phyloP scores from a whole-genome alignment of 2,329 filamentous ascomycete genomes.

The Rhytidhysteron rufulum region DNA sequence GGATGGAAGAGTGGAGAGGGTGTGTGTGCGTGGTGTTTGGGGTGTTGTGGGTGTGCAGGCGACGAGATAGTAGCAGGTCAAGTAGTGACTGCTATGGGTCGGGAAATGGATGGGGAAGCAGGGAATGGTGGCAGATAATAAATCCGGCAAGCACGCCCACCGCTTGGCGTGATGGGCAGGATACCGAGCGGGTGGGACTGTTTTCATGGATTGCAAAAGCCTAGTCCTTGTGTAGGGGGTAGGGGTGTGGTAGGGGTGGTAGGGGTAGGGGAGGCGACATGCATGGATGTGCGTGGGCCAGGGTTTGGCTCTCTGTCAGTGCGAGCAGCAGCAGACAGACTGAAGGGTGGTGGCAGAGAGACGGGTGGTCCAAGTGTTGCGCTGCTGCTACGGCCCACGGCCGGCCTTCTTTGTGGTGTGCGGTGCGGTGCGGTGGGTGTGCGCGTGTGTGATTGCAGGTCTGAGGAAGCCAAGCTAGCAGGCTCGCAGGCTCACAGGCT shows the following conservation, averaged over 20 bases:
- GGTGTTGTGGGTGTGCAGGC: constrained; percentile 3
- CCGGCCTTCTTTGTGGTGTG: no score
- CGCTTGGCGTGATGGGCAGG: not conserved
- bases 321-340: no score
- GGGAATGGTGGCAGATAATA: constrained; percentile 7
- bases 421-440: no score
- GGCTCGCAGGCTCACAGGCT: no score
- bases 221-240: not conserved
- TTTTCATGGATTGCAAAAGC: no score
- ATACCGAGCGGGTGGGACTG: not conserved
- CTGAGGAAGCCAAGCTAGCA: no score
- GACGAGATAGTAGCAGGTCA: constrained; percentile 1
- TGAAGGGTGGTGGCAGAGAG: no score
- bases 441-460: no score
- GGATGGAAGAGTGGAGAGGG: not conserved
- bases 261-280: not conserved
- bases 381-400: no score
- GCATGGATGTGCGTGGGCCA: not conserved
- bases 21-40: not conserved
- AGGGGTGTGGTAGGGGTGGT: not conserved
- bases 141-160: constrained; percentile 5
- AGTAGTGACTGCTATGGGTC: constrained; percentile 4
- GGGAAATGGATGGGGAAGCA: constrained; percentile 2
- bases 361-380: no score
- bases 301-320: no score